Conservation (phyloP, 441 rosid species). For the Pelargonium citronellum region DNA sequence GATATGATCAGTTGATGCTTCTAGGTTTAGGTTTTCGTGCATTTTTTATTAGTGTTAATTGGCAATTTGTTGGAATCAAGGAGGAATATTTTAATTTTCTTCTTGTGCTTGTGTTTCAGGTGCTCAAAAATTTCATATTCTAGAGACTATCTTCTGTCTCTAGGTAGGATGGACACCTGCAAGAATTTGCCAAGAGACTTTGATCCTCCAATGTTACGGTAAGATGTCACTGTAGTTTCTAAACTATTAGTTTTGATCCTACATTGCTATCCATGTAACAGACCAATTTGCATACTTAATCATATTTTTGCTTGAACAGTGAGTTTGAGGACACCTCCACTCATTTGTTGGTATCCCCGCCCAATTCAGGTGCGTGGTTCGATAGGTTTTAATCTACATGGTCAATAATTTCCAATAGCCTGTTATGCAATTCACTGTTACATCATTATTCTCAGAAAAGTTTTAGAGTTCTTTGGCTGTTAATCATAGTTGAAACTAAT, state of each 20-base stretch:
- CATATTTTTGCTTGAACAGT: slow-evolving; percentile 18
- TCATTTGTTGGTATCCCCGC: slow-evolving; percentile 7
- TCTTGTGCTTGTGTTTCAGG: slow-evolving; percentile 18
- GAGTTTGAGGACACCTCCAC: slow-evolving; percentile 24
- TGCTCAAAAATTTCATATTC: slow-evolving; percentile 21
- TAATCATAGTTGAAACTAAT: neutral
- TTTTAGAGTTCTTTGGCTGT: neutral
- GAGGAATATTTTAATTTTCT: neutral
- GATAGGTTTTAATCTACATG: neutral
- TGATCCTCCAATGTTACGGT: slow-evolving; percentile 30
- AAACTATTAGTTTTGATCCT: neutral
- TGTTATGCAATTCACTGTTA: neutral
- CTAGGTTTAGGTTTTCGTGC: neutral
- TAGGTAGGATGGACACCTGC: slow-evolving; percentile 29
- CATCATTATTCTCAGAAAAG: neutral
- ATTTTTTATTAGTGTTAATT: neutral
- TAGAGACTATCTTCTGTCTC: slow-evolving; percentile 27
- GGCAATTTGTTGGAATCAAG: neutral
- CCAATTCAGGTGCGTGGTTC: slow-evolving; percentile 25
- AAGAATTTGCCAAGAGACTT: slow-evolving; percentile 26
- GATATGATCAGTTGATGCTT: neutral
- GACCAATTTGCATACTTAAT: neutral
- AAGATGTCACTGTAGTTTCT: neutral
- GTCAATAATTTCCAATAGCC: neutral
- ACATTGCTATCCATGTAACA: neutral